Evolutionary conservation across 225 moss, liverwort and hornwort species (phyloP).

Genomic region (Pleurozium schreberi): DNA sequence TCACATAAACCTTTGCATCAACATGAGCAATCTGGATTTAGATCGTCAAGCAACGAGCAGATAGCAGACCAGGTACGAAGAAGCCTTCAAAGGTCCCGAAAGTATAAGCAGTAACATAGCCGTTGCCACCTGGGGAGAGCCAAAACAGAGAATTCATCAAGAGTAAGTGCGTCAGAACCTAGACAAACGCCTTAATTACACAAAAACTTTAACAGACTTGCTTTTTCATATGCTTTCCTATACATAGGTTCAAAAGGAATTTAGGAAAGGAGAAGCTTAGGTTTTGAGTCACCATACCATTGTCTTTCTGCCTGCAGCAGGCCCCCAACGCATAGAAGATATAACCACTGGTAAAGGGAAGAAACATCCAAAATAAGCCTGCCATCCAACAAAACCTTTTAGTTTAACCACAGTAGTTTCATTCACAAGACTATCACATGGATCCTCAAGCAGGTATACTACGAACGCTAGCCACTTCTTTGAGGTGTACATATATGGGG

Average conservation of each 20-base stretch:
- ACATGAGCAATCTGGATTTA: background rate
- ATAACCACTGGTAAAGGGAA: no score
- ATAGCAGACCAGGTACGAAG: slow-evolving; percentile 75
- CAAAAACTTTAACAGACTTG: background rate
- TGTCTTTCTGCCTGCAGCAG: no score
- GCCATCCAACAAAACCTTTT: no score
- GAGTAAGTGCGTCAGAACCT: background rate
- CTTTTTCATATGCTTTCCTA: background rate
- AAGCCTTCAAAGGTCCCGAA: slow-evolving; percentile 91
- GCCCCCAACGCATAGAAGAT: no score
- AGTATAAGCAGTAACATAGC: slow-evolving; percentile 76
- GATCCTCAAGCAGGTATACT: background rate
- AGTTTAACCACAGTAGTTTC: no score
- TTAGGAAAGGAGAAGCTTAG: background rate
- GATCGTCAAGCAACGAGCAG: slow-evolving; percentile 3
- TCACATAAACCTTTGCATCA: background rate
- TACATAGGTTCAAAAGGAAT: background rate
- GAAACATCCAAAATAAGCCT: no score
- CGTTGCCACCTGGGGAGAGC: slow-evolving; percentile 56
- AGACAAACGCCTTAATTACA: background rate
- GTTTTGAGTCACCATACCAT: background rate
- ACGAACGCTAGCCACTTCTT: background rate
- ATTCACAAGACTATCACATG: background rate
- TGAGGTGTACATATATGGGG: background rate
- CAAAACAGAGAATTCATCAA: background rate